Conservation (phyloP, 2,329 filamentous ascomycete genomes). For the Chaetothyriales sp. region DNA sequence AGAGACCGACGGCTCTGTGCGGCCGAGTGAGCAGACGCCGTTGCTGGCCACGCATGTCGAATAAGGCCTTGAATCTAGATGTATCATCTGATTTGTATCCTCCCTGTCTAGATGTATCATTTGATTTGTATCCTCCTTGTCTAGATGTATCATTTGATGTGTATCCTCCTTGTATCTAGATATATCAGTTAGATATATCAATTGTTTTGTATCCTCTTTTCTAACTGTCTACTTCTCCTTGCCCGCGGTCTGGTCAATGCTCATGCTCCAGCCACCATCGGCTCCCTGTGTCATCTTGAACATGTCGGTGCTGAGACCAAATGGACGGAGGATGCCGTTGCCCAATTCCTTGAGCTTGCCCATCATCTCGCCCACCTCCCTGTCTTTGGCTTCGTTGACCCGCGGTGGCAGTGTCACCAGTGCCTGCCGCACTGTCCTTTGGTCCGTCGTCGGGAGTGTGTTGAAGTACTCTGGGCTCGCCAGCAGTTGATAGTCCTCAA, state of each 20-base stretch:
- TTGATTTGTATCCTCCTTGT: too few relatives aligned
- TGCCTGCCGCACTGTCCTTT: conserved; percentile 50
- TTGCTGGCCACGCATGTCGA: conserved; percentile 8
- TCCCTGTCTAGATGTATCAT: too few relatives aligned
- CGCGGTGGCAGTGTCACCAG: conserved; percentile 50
- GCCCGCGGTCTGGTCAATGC: conserved; percentile 39
- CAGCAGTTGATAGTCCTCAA: conserved; percentile 59
- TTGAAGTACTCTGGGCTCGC: conserved; percentile 19
- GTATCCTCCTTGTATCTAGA: too few relatives aligned
- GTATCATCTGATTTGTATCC: too few relatives aligned
- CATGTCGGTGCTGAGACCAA: conserved; percentile 84
- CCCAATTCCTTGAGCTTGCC: conserved; percentile 83
- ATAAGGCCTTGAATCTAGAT: neutral
- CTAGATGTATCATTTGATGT: too few relatives aligned
- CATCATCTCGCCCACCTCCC: conserved; percentile 94
- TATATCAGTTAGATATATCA: too few relatives aligned
- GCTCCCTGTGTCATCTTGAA: conserved; percentile 91
- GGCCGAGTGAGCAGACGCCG: conserved; percentile 14
- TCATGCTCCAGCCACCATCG: conserved; percentile 86
- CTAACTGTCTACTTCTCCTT: neutral
- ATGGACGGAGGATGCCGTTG: conserved; percentile 81
- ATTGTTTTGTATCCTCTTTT: too few relatives aligned
- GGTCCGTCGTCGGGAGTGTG: conserved; percentile 52
- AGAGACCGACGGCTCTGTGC: neutral
- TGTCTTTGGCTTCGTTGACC: conserved; percentile 64